A percentile compares a stretch with the other conserved stretches of the same genome.
These are phyloP conservation scores for Termitomyces sp. DNA, from an alignment of 768 basidiomycete genomes.

Conservation along the genomic window DNA sequence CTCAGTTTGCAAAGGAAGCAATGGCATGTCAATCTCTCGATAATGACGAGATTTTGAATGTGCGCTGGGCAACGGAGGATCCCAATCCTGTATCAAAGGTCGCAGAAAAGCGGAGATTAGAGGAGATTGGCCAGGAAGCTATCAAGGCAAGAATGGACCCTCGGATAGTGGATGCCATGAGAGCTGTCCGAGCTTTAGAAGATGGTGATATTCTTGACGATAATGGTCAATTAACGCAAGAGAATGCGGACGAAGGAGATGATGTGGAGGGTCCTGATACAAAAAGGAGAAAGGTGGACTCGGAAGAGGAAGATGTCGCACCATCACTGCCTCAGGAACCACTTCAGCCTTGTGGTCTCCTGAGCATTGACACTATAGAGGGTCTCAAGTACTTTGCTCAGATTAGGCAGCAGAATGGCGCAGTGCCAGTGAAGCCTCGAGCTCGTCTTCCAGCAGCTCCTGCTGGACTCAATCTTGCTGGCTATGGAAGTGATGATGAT, in stretches of 20 bases:
- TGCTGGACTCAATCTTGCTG: slow-evolving; percentile 57
- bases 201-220: slow-evolving; percentile 58
- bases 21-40: slow-evolving; percentile 99
- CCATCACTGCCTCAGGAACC: slow-evolving; percentile 22
- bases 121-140: slow-evolving; percentile 81
- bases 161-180: slow-evolving; percentile 83
- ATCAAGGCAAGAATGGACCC: slow-evolving; percentile 85
- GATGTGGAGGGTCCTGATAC: slow-evolving; percentile 31
- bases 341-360: slow-evolving; percentile 47
- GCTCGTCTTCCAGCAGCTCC: slow-evolving; percentile 27
- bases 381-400: slow-evolving; percentile 89
- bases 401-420: slow-evolving; percentile 66
- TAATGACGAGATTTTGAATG: slow-evolving; percentile 95
- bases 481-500: slow-evolving; percentile 75
- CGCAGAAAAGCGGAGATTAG: slow-evolving; percentile 76
- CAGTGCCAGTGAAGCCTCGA: slow-evolving; percentile 20
- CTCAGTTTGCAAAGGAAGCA: slow-evolving; percentile 96
- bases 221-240: slow-evolving; percentile 27
- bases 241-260: slow-evolving; percentile 19
- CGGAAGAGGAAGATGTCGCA: slow-evolving; percentile 11
- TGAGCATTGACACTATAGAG: slow-evolving; percentile 82
- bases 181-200: slow-evolving; percentile 82
- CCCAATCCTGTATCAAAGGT: slow-evolving; percentile 91
- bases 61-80: slow-evolving; percentile 98
- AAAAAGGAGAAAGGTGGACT: slow-evolving; percentile 29